Evolutionary conservation across 2,329 filamentous ascomycete species (phyloP).

Genomic region (Fusarium verrucosum): DNA sequence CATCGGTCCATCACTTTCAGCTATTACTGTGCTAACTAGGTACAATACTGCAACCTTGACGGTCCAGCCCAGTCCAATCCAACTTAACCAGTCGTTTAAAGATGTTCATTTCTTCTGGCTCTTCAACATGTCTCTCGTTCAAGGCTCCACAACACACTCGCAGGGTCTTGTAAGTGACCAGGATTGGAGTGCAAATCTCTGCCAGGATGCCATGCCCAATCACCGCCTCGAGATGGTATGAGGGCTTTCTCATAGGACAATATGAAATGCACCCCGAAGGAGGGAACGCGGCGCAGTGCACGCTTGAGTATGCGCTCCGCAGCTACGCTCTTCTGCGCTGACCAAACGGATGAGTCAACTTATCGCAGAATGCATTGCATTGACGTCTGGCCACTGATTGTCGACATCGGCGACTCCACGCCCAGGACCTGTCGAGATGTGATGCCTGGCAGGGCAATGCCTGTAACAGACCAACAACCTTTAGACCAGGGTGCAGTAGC

Average conservation of each 20-base stretch:
- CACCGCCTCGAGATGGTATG: conserved; percentile 37
- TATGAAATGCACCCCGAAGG: conserved; percentile 49
- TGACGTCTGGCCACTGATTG: not conserved
- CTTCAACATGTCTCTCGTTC: not conserved
- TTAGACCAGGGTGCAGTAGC: not conserved
- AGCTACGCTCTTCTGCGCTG: conserved; percentile 17
- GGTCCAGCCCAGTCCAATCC: conserved; percentile 19
- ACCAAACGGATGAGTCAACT: conserved; percentile 40
- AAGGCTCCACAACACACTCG: conserved; percentile 30
- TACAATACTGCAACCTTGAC: too few relatives aligned
- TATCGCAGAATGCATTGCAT: conserved; percentile 11
- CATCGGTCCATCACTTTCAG: conserved; percentile 43
- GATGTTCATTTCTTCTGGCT: not conserved
- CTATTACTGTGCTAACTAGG: conserved; percentile 26
- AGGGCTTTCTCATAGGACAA: conserved; percentile 47
- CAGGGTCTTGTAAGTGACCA: conserved; percentile 31
- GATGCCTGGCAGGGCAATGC: conserved; percentile 32
- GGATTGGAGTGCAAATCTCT: conserved; percentile 41
- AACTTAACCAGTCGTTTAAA: conserved; percentile 14
- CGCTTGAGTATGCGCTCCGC: conserved; percentile 32
- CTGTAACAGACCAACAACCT: conserved; percentile 5
- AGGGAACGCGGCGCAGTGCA: conserved; percentile 57
- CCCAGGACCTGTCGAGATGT: conserved; percentile 3
- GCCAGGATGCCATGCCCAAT: conserved; percentile 51
- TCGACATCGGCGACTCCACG: conserved; percentile 42